phyloP scores from a whole-genome alignment of 75 land plant species.

The Isoetes taiwanensis region DNA sequence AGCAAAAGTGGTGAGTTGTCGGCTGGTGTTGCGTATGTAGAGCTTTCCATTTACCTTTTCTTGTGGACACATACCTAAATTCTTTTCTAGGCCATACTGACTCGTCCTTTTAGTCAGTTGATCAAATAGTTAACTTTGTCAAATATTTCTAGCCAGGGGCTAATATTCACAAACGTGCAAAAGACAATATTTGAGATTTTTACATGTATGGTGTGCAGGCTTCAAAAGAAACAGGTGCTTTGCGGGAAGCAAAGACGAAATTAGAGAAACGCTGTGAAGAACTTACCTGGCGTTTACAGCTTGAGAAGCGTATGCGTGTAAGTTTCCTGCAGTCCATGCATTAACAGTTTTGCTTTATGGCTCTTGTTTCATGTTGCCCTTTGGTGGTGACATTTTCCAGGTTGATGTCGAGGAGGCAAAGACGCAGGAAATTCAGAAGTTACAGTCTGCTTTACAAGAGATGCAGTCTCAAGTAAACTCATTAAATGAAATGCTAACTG shows the following conservation, averaged over 20 bases:
- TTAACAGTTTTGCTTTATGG: neutral
- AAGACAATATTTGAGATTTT: neutral
- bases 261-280: conserved; percentile 98
- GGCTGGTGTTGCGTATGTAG: no score
- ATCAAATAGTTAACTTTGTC: no score
- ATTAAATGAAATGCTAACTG: conserved; percentile 36
- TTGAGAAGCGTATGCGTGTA: conserved; percentile 96
- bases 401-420: conserved; percentile 84
- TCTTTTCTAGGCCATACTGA: no score
- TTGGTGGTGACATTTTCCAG: conserved; percentile 24
- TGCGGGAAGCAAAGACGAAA: conserved; percentile 92
- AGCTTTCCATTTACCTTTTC: no score
- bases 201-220: conserved; percentile 32
- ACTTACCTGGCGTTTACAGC: conserved; percentile 84
- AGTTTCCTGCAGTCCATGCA: conserved; percentile 6
- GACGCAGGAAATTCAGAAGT: conserved; percentile 61
- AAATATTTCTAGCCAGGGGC: no score
- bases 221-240: conserved; percentile 95
- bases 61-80: no score
- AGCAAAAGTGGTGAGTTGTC: no score
- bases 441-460: conserved; percentile 61
- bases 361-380: conserved; percentile 2
- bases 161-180: no score
- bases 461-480: conserved; percentile 42
- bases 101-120: no score